Percentiles rank a stretch among this genome's conserved stretches.
Conservation (phyloP, 192 early-diverging fungal species). For the Backusella mclennaniae region DNA sequence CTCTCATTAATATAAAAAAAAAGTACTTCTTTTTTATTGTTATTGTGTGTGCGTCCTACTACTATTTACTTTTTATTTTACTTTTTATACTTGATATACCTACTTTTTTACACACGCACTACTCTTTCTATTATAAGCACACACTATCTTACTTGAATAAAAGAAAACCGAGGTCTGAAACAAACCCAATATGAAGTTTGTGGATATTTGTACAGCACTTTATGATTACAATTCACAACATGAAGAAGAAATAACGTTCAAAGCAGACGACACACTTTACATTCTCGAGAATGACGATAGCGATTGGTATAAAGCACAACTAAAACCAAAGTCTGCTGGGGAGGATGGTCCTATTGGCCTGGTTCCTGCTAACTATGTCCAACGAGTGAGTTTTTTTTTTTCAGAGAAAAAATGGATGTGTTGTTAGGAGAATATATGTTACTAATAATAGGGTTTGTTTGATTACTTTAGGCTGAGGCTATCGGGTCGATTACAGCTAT, state of each 20-base stretch:
- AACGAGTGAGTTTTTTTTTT: conserved; percentile 36
- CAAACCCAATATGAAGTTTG: conserved; percentile 37
- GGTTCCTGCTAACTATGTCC: conserved; percentile 90
- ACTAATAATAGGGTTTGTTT: neutral
- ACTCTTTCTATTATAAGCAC: neutral
- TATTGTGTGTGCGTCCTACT: neutral
- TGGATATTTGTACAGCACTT: conserved; percentile 70
- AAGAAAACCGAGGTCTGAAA: neutral
- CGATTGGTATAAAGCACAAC: conserved; percentile 89
- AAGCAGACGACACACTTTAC: conserved; percentile 86
- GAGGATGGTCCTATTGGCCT: conserved; percentile 65
- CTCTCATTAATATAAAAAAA: neutral
- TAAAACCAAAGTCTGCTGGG: conserved; percentile 53
- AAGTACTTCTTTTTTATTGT: neutral
- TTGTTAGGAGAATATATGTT: neutral
- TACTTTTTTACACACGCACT: neutral
- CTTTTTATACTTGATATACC: neutral
- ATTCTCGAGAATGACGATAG: conserved; percentile 85
- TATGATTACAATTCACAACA: conserved; percentile 89
- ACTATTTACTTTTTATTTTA: neutral
- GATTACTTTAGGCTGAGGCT: conserved; percentile 48
- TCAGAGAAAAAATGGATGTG: neutral
- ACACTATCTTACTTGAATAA: neutral
- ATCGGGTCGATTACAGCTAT: conserved; percentile 57
- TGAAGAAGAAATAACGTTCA: conserved; percentile 83